Evolutionary conservation across 495 filamentous ascomycete species (phyloP), one percentile per base, ranked within the genome.

Genomic region (Chaetomium tenue): DNA sequence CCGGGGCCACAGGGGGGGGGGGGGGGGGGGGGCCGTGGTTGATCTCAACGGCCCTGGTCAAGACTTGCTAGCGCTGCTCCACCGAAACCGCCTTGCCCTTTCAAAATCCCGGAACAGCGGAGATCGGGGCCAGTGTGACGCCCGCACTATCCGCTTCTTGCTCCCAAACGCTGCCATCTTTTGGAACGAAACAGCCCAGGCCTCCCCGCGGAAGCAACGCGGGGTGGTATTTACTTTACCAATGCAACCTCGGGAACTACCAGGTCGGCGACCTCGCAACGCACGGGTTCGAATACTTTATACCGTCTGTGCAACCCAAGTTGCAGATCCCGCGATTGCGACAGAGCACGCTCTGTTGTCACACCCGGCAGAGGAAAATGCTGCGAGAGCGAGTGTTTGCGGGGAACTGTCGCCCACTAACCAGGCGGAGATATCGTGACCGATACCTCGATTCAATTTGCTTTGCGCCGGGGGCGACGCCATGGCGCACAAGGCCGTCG

Each of bases 201-300:
- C 50, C 48, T 9, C 23, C 8, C 48, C 48, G 60, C 51, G 60
- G 23, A 47, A 47, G n/a, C 53, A 57, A 39, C 23, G 52, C 53
- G 18, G 53, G 61, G 61, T 47, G 42, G 28, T 39, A 56, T 47
- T 37, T n/a, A 3, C 46, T 55, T 55, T 51, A 52, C 54, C 54
- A 64, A 53, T 52, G 46, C 33, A 64, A 59, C 62, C 8, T 53
- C 54, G 62, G 62, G 53, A 64, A 54, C 18, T 25, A 16, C 25
- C 54, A 64, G 62, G 62, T 64, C 62, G 62, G 54, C 62, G 62
- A 64, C 62, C 62, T 64, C 62, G 55, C 62, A 12, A 64, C 23
- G 28, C 25, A 58, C 37, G 37, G 55, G 6, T 46, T 58, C 55
- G 22, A 44, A 54, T 30, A 16, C 22, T 26, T 58, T 46, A 28